phyloP scores from a whole-genome alignment of 768 basidiomycete genomes.

The Hericium rajendrae region DNA sequence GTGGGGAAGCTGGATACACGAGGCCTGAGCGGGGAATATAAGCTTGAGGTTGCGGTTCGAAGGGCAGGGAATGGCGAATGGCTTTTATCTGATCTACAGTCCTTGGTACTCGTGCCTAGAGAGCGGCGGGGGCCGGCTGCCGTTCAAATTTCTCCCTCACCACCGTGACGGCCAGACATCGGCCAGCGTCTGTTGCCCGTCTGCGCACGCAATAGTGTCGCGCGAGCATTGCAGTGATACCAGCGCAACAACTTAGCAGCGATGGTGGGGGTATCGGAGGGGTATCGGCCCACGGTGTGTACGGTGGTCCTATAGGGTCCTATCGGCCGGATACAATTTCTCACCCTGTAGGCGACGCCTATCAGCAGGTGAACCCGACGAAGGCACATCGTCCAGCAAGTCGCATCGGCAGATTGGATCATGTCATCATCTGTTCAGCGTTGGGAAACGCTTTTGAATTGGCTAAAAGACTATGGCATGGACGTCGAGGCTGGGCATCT shows the following conservation, averaged over 20 bases:
- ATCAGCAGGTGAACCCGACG: no score
- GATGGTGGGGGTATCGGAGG: no score
- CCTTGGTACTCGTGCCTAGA: background rate
- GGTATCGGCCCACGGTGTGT: no score
- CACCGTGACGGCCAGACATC: no score
- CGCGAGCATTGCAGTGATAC: no score
- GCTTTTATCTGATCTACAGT: background rate
- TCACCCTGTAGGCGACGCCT: no score
- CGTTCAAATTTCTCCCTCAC: background rate
- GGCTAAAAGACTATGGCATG: conserved; percentile 12
- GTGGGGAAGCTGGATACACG: background rate
- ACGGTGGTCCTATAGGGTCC: no score
- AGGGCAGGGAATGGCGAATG: background rate
- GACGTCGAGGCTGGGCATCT: conserved; percentile 27
- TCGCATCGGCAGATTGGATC: background rate
- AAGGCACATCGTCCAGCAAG: no score
- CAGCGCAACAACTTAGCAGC: no score
- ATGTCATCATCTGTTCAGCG: conserved; percentile 2
- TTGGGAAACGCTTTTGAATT: conserved; percentile 8
- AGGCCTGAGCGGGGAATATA: background rate
- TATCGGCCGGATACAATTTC: no score
- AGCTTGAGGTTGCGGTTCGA: background rate
- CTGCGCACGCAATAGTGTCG: no score
- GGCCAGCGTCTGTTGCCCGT: no score
- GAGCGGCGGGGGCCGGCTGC: background rate